phyloP scores from a whole-genome alignment of 2,329 filamentous ascomycete species.

The Aspergillus ochraceus region DNA sequence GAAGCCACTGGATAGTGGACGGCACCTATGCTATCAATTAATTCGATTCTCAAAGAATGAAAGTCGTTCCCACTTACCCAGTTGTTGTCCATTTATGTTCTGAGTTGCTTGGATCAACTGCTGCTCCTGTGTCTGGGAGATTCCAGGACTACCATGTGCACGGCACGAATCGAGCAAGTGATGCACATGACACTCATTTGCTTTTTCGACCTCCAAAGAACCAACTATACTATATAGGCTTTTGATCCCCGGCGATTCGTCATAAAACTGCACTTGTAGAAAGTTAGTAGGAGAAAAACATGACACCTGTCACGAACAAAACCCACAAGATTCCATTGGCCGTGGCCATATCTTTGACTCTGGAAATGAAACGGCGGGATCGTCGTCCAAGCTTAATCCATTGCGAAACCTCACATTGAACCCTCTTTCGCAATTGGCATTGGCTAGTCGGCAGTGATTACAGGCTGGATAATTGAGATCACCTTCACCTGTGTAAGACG shows the following conservation, averaged over 20 bases:
- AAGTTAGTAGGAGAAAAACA: background rate
- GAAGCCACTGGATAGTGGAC: background rate
- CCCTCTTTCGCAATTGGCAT: slow-evolving; percentile 18
- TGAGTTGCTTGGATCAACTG: background rate
- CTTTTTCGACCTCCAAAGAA: background rate
- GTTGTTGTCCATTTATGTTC: background rate
- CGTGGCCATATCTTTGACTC: slow-evolving; percentile 16
- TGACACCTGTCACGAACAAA: background rate
- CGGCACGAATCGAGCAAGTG: background rate
- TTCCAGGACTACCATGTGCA: background rate
- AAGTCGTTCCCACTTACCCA: background rate
- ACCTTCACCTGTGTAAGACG: slow-evolving; percentile 13
- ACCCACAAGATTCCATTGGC: slow-evolving; percentile 17
- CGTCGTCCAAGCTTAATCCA: slow-evolving; percentile 15
- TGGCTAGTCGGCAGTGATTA: slow-evolving; percentile 17
- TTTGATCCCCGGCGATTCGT: slow-evolving; percentile 22
- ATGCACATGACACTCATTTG: background rate
- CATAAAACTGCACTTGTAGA: slow-evolving; percentile 21
- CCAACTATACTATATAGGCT: slow-evolving; percentile 11
- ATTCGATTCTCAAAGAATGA: background rate
- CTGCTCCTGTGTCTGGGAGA: background rate
- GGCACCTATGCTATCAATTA: background rate
- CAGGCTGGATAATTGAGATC: slow-evolving; percentile 18
- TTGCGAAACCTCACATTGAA: slow-evolving; percentile 23
- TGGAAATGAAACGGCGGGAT: slow-evolving; percentile 16